A percentile compares a stretch with the other conserved stretches of the same genome.
These are phyloP conservation scores for Juncus effusus DNA, from an alignment of 176 grass and related monocot species.

Conservation along the genomic window DNA sequence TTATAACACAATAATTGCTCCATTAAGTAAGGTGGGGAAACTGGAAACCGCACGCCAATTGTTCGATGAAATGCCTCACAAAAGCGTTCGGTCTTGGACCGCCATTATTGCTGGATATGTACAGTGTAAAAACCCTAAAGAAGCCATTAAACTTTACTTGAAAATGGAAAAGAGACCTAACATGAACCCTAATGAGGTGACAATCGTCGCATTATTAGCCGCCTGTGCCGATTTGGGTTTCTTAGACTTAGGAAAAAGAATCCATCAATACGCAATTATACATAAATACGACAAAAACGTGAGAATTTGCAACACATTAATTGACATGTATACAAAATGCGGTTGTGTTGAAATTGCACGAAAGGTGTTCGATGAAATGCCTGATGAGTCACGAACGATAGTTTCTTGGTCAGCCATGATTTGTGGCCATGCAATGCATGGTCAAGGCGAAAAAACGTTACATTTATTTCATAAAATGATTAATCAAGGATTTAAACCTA, in stretches of 20 bases:
- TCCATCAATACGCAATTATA: conserved; percentile 19
- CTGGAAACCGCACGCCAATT: conserved; percentile 26
- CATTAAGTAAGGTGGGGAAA: conserved; percentile 16
- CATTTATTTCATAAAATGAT: conserved; percentile 34
- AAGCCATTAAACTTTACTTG: conserved; percentile 24
- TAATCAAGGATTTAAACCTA: conserved; percentile 10
- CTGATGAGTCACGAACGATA: conserved; percentile 16
- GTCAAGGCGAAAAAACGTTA: conserved; percentile 33
- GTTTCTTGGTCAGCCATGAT: conserved; percentile 42
- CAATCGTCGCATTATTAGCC: conserved; percentile 31
- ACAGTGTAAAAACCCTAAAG: conserved; percentile 22
- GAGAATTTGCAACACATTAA: conserved; percentile 37
- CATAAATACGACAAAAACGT: conserved; percentile 22
- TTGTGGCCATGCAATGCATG: conserved; percentile 41
- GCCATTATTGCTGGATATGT: conserved; percentile 35
- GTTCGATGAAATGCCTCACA: conserved; percentile 36
- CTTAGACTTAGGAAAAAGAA: conserved; percentile 18
- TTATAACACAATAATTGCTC: conserved; percentile 38
- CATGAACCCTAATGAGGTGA: conserved; percentile 35
- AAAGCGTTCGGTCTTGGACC: conserved; percentile 30
- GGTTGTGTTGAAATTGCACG: conserved; percentile 33
- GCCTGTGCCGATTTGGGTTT: conserved; percentile 33
- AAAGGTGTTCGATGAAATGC: conserved; percentile 33
- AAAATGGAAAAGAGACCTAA: conserved; percentile 20
- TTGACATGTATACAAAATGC: conserved; percentile 46